These are phyloP conservation scores for Schwanniomyces sp. DNA, from an alignment of 805 yeast genomes.

Conservation along the genomic window DNA sequence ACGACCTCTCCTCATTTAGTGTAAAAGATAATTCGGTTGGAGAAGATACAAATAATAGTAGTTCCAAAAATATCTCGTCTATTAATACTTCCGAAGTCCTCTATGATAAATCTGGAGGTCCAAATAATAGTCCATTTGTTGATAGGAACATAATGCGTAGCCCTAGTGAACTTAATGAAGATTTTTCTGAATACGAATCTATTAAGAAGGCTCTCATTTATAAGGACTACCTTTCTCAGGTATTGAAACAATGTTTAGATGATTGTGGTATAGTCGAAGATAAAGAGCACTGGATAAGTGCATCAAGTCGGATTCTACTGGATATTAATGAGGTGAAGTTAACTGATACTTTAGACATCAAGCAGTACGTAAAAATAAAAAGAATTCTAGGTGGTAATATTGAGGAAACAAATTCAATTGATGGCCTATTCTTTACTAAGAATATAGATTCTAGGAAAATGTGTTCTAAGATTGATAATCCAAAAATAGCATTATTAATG, in stretches of 20 bases:
- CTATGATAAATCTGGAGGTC: background rate
- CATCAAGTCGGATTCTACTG: constrained; percentile 51
- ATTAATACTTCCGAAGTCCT: background rate
- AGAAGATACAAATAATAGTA: constrained; percentile 2
- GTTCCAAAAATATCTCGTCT: background rate
- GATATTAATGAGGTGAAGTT: constrained; percentile 59
- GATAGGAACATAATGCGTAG: background rate
- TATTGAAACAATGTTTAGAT: constrained; percentile 58
- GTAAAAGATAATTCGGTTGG: constrained; percentile 3
- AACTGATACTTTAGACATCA: constrained; percentile 77
- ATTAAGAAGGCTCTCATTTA: constrained; percentile 14
- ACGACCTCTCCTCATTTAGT: background rate
- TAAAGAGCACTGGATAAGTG: constrained; percentile 57
- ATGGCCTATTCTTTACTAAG: constrained; percentile 85
- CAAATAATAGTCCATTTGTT: background rate
- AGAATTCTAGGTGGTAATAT: constrained; percentile 75
- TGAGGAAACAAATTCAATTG: constrained; percentile 57
- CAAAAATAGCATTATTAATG: constrained; percentile 78
- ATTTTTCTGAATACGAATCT: background rate
- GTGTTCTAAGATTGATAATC: constrained; percentile 63
- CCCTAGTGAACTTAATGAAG: background rate
- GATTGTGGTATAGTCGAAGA: constrained; percentile 55
- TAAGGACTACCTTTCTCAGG: constrained; percentile 46
- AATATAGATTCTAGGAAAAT: constrained; percentile 76
- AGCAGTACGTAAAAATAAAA: constrained; percentile 87